Base-by-base conservation (phyloP, 2,329 filamentous ascomycete species). In the Daldinia eschscholtzii region DNA sequence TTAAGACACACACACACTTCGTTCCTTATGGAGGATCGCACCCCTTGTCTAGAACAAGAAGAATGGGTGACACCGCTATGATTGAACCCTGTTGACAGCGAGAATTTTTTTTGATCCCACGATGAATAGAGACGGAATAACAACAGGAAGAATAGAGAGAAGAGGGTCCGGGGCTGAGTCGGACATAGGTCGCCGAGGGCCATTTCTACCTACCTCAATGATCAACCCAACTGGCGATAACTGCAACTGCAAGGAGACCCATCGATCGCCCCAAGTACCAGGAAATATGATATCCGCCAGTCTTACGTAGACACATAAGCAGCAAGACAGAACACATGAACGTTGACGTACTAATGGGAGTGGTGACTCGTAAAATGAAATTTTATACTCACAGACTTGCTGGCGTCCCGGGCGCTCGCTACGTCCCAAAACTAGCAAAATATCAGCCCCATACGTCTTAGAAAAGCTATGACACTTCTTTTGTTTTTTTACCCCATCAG, bases 301-400 rank as follows among this genome's bases (percentile, higher is more conserved):
- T 69, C 69, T 71, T 59, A 65, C 60, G 66, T 62, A 69, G 66
- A 71, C 69, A 71, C 68, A 71, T 71, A 69, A 65, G 52, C 69
- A 57, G 6, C 23, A 13, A 46, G 20, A 46, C 30, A 68, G 41
- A 61, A 35, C 57, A 62, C 30, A 67, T 52, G 50, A 33, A 12
- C 56, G 67, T 70, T 70, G 61, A 67, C 67, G 60, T 62, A 62
- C 61, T 26, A 57, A 59, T 59, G 56, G 39, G 10, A 52, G 52
- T 62, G 56, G 50, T 59, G 12, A 35, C 57, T 66, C 63, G 52
- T 70, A 64, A 60, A 62, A 57, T 57, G 37, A 60, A 37, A 65
- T 65, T 57, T 56, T 50, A 52, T 59, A 65, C 56, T 59, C 68
- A 68, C 68, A 35, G 33, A 26, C 53, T 26, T 18, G 53, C 37